These are phyloP conservation scores for Brachypodium distachyon DNA, from an alignment of 202 grass and related monocot species.

Conservation along the genomic window DNA sequence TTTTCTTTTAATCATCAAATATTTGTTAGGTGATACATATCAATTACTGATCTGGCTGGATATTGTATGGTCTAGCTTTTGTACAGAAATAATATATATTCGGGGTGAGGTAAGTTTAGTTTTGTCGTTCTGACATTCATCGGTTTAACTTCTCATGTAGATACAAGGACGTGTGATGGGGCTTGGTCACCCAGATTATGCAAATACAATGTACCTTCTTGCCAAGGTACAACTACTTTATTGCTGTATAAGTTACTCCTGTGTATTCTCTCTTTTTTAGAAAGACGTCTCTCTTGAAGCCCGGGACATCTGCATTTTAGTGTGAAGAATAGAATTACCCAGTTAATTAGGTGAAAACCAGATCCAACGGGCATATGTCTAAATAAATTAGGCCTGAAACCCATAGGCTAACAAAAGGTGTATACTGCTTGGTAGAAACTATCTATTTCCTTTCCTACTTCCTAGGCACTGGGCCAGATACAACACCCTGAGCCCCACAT, in stretches of 20 bases:
- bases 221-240: constrained; percentile 48
- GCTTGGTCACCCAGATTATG: constrained; percentile 59
- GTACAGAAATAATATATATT: neutral
- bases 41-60: neutral
- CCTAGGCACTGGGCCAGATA: too few relatives aligned
- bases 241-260: neutral
- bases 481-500: too few relatives aligned
- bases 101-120: neutral
- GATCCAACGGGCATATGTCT: neutral
- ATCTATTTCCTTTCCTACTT: too few relatives aligned
- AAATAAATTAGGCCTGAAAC: neutral
- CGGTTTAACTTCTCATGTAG: constrained; percentile 29
- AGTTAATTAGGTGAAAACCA: neutral
- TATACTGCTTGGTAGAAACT: too few relatives aligned
- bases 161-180: constrained; percentile 76
- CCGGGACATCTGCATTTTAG: neutral
- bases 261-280: constrained; percentile 18
- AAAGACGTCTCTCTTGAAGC: neutral
- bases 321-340: neutral
- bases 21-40: neutral
- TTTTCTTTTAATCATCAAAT: neutral
- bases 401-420: neutral
- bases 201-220: constrained; percentile 74
- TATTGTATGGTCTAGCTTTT: neutral
- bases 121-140: constrained; percentile 16